Evolutionary conservation across 257 asterid genomes (phyloP).

Genomic region (Nemophila menziesii): DNA sequence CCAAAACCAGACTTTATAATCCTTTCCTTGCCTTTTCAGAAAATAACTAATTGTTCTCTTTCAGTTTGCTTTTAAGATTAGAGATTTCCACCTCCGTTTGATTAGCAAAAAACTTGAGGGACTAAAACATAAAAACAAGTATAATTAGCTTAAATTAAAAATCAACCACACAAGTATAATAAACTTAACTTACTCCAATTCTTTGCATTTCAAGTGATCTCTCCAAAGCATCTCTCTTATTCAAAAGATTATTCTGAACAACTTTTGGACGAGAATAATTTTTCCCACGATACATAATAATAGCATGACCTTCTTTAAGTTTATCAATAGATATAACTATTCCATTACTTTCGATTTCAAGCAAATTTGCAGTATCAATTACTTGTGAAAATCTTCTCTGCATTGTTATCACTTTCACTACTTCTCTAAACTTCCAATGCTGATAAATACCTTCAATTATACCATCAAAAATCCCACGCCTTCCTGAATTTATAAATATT

Average conservation of each 20-base stretch:
- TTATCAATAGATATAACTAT: constrained; percentile 52
- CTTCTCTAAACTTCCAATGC: constrained; percentile 93
- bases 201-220: constrained; percentile 85
- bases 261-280: constrained; percentile 66
- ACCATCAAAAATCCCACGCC: constrained; percentile 76
- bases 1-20: no score
- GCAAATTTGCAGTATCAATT: constrained; percentile 44
- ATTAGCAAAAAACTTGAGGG: constrained; percentile 66
- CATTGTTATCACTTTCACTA: constrained; percentile 83
- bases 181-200: constrained; percentile 56
- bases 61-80: constrained; percentile 45
- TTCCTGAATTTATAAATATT: constrained; percentile 42
- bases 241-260: constrained; percentile 38
- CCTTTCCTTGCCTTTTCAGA: no score
- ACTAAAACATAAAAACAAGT: constrained; percentile 25
- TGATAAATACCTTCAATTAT: constrained; percentile 82
- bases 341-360: constrained; percentile 72
- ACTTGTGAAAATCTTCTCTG: constrained; percentile 61
- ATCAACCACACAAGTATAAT: neutral
- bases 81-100: constrained; percentile 46
- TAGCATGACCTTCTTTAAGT: constrained; percentile 85
- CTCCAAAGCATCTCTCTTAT: constrained; percentile 57
- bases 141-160: constrained; percentile 4
- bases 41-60: no score
- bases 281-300: constrained; percentile 86